A percentile compares a stretch with the other conserved stretches of the same genome.
Conservation (phyloP, 805 yeast species). For the Cyberlindnera xylosilytica region DNA sequence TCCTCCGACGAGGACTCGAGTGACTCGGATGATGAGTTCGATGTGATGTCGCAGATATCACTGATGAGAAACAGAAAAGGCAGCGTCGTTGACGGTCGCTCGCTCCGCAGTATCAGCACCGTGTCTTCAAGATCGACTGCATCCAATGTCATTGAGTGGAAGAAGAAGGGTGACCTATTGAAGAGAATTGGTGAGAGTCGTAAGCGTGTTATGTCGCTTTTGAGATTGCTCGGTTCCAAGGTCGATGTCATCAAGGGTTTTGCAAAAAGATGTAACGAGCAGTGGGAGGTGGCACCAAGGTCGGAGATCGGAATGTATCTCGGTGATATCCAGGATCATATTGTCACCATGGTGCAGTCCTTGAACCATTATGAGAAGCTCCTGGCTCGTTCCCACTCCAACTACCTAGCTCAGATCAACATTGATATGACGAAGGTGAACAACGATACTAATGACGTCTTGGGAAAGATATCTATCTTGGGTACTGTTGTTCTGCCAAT, state of each 20-base stretch:
- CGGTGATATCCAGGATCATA: slow-evolving; percentile 97
- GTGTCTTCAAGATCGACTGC: slow-evolving; percentile 33
- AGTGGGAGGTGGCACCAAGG: slow-evolving; percentile 73
- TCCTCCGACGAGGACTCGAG: slow-evolving; percentile 30
- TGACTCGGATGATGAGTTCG: slow-evolving; percentile 34
- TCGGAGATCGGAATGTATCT: slow-evolving; percentile 91
- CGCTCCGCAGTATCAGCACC: slow-evolving; percentile 26
- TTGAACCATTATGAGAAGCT: slow-evolving; percentile 92
- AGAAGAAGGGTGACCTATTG: slow-evolving; percentile 90
- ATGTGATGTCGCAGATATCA: slow-evolving; percentile 27
- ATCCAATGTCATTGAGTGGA: slow-evolving; percentile 66
- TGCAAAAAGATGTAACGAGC: slow-evolving; percentile 85
- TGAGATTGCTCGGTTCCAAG: slow-evolving; percentile 81
- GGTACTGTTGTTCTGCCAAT: slow-evolving; percentile 96
- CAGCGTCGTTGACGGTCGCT: slow-evolving; percentile 19
- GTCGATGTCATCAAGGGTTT: slow-evolving; percentile 98
- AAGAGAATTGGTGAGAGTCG: slow-evolving; percentile 94
- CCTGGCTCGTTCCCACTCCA: slow-evolving; percentile 91
- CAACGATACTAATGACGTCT: slow-evolving; percentile 94
- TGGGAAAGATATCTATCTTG: slow-evolving; percentile 86
- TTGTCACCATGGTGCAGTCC: slow-evolving; percentile 95
- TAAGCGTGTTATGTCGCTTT: slow-evolving; percentile 86
- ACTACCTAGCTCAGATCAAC: slow-evolving; percentile 93
- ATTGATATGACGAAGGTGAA: slow-evolving; percentile 97
- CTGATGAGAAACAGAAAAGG: slow-evolving; percentile 5